Evolutionary conservation across 345 rosid species (phyloP).

Genomic region (Salix arbutifolia): DNA sequence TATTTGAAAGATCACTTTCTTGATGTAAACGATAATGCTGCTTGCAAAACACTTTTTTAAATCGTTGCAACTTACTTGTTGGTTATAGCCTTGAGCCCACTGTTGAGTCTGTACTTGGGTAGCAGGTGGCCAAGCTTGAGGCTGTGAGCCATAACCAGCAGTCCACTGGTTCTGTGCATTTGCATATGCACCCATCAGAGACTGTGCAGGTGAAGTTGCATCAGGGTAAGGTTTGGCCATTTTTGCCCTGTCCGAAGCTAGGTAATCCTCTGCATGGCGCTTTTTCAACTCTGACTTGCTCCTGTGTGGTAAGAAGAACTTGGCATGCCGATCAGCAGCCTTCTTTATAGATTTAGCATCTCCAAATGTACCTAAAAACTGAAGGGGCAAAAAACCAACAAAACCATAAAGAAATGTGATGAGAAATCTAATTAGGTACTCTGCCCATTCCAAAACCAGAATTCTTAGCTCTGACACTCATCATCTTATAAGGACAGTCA

Average conservation of each 20-base stretch:
- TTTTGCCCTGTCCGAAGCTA: conserved; percentile 76
- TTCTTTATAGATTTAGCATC: conserved; percentile 58
- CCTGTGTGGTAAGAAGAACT: conserved; percentile 60
- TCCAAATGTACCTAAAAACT: conserved; percentile 82
- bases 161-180: conserved; percentile 75
- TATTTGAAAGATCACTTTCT: background rate
- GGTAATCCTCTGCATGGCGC: conserved; percentile 78
- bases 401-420: background rate
- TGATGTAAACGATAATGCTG: background rate
- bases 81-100: conserved; percentile 75
- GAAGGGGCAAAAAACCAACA: conserved; percentile 16
- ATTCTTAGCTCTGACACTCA: background rate
- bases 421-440: background rate
- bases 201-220: conserved; percentile 52
- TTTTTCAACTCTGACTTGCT: conserved; percentile 66
- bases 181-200: conserved; percentile 69
- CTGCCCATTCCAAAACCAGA: background rate
- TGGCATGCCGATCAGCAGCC: conserved; percentile 82
- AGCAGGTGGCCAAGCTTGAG: conserved; percentile 83
- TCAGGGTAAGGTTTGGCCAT: conserved; percentile 60
- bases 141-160: conserved; percentile 68
- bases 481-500: background rate
- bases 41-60: background rate
- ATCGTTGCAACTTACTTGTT: conserved; percentile 41
- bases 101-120: conserved; percentile 67